phyloP scores from a whole-genome alignment of 805 yeast genomes.

The Wickerhamiella domercqiae region DNA sequence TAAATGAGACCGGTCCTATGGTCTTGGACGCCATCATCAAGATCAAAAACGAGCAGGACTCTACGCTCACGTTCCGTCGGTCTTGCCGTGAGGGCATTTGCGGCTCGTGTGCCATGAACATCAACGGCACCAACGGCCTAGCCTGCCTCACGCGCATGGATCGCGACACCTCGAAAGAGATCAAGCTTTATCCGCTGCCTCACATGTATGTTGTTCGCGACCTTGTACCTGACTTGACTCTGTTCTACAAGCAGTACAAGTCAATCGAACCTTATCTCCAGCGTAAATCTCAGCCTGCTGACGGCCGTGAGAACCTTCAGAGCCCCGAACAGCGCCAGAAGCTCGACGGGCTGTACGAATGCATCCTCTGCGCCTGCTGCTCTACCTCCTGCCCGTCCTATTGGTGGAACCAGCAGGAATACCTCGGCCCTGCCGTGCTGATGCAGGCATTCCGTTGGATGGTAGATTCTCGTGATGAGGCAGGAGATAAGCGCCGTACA shows the following conservation, averaged over 20 bases:
- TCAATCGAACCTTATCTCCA: slow-evolving; percentile 94
- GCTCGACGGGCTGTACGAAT: slow-evolving; percentile 92
- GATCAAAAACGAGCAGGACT: slow-evolving; percentile 92
- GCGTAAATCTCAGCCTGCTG: slow-evolving; percentile 61
- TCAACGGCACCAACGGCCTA: slow-evolving; percentile 91
- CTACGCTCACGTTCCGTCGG: slow-evolving; percentile 91
- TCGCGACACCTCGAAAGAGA: slow-evolving; percentile 52
- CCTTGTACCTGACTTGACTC: slow-evolving; percentile 93
- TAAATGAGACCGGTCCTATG: slow-evolving; percentile 95
- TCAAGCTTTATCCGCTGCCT: slow-evolving; percentile 90
- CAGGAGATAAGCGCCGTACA: slow-evolving; percentile 61
- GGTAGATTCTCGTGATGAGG: slow-evolving; percentile 92
- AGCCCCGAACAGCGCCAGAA: slow-evolving; percentile 85
- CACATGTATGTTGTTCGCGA: slow-evolving; percentile 97
- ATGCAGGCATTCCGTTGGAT: slow-evolving; percentile 99
- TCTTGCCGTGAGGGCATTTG: slow-evolving; percentile 99
- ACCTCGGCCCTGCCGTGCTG: slow-evolving; percentile 95
- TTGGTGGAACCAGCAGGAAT: slow-evolving; percentile 99
- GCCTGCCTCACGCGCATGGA: slow-evolving; percentile 95
- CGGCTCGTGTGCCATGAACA: slow-evolving; percentile 99
- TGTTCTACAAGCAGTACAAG: slow-evolving; percentile 95
- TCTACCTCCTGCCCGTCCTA: slow-evolving; percentile 98
- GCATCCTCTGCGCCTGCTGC: slow-evolving; percentile 97
- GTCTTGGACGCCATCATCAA: slow-evolving; percentile 85
- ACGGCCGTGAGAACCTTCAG: slow-evolving; percentile 88